Evolutionary conservation across 2,329 filamentous ascomycete species (phyloP).

Genomic region (Penicillium hordei): DNA sequence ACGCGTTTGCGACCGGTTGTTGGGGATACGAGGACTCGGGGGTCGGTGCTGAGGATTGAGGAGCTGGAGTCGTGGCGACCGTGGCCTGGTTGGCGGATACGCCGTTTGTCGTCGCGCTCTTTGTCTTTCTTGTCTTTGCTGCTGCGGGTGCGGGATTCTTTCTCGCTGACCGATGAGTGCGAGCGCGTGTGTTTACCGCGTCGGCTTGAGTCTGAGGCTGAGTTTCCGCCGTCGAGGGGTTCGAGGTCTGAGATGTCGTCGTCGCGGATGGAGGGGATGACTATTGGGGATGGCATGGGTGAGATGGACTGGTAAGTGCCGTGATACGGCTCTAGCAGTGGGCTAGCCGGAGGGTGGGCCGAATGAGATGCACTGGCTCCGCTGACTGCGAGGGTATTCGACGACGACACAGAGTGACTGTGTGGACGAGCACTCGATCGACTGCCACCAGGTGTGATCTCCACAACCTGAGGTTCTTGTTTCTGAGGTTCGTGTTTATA

Average conservation of each 20-base stretch:
- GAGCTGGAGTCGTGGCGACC: slow-evolving; percentile 28
- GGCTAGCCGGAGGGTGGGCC: slow-evolving; percentile 68
- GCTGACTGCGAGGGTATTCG: slow-evolving; percentile 40
- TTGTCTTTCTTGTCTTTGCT: slow-evolving; percentile 34
- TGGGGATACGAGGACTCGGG: slow-evolving; percentile 45
- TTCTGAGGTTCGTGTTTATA: slow-evolving; percentile 31
- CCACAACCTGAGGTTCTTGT: slow-evolving; percentile 35
- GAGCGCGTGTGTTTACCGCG: slow-evolving; percentile 28
- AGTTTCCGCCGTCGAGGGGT: slow-evolving; percentile 34
- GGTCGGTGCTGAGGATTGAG: slow-evolving; percentile 37
- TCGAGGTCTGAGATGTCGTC: slow-evolving; percentile 57
- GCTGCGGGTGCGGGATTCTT: slow-evolving; percentile 14
- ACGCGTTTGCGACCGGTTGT: slow-evolving; percentile 59
- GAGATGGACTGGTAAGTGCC: slow-evolving; percentile 94
- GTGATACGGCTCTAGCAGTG: slow-evolving; percentile 85
- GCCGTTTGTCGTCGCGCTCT: slow-evolving; percentile 31
- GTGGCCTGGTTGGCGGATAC: slow-evolving; percentile 26
- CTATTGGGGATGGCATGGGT: slow-evolving; percentile 81
- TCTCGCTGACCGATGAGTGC: slow-evolving; percentile 23
- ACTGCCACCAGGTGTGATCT: slow-evolving; percentile 35
- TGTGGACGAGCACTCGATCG: slow-evolving; percentile 28
- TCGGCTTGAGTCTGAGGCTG: slow-evolving; percentile 29
- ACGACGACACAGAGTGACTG: slow-evolving; percentile 41
- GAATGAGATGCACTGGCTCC: slow-evolving; percentile 26
- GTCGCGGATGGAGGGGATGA: slow-evolving; percentile 58